Conservation (phyloP, 2,329 filamentous ascomycete species). For the Pseudonectria buxi region DNA sequence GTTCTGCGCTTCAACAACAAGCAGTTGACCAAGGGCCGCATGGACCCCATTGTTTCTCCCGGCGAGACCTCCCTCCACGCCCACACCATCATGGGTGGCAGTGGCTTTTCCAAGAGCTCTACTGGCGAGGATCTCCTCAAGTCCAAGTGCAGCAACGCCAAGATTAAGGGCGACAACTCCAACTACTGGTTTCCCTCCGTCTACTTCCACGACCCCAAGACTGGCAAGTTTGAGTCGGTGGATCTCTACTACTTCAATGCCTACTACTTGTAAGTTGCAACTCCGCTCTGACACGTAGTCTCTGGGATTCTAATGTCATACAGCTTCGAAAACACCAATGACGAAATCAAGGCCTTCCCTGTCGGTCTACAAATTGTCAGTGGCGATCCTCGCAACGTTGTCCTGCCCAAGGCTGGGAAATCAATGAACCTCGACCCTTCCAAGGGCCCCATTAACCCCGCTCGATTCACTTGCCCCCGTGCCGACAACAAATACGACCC, state of each 20-base stretch:
- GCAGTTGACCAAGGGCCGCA: slow-evolving; percentile 52
- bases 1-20: slow-evolving; percentile 66
- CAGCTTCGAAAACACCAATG: slow-evolving; percentile 55
- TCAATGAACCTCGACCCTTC: slow-evolving; percentile 44
- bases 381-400: slow-evolving; percentile 54
- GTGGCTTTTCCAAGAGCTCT: slow-evolving; percentile 57
- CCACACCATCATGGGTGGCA: slow-evolving; percentile 66
- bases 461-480: slow-evolving; percentile 57
- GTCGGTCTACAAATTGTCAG: slow-evolving; percentile 63
- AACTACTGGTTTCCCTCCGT: slow-evolving; percentile 73
- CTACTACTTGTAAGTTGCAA: slow-evolving; percentile 60
- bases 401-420: slow-evolving; percentile 48
- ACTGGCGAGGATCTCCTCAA: slow-evolving; percentile 51
- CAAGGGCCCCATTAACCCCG: slow-evolving; percentile 44
- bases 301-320: slow-evolving; percentile 7
- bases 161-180: slow-evolving; percentile 60
- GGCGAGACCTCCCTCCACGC: slow-evolving; percentile 54
- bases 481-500: slow-evolving; percentile 36
- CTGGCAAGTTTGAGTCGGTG: slow-evolving; percentile 58
- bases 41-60: slow-evolving; percentile 63
- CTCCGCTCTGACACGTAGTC: not conserved
- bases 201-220: slow-evolving; percentile 59
- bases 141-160: slow-evolving; percentile 65
- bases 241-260: slow-evolving; percentile 65
- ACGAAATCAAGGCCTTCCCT: slow-evolving; percentile 64